Evolutionary conservation across 1,284 basidiomycete species (phyloP).

Genomic region (Psilocybe mexicana): DNA sequence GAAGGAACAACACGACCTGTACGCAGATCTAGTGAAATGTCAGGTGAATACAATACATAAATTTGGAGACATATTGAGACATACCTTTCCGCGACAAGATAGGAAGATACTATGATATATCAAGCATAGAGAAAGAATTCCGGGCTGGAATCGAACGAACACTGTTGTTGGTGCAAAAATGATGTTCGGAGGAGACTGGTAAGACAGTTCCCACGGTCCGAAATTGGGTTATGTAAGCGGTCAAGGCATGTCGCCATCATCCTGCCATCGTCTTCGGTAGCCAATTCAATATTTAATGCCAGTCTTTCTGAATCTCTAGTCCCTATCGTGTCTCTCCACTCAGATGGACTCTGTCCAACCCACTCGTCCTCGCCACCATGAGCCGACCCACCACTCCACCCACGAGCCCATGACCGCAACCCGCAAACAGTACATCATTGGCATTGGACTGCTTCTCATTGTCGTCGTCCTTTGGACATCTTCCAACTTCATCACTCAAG

Average conservation of each 20-base stretch:
- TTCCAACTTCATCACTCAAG: constrained; percentile 81
- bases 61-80: not conserved
- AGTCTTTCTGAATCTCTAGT: not conserved
- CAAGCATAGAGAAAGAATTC: constrained; percentile 14
- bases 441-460: constrained; percentile 70
- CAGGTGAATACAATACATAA: not conserved
- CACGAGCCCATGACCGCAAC: not conserved
- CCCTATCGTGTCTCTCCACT: not conserved
- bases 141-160: not conserved
- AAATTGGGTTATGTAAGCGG: not conserved
- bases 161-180: not conserved
- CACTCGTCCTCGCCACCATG: not conserved
- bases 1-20: constrained; percentile 4
- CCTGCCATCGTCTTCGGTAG: not conserved
- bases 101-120: constrained; percentile 5
- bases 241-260: not conserved
- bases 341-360: constrained; percentile 18
- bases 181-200: not conserved
- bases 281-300: no score
- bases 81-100: constrained; percentile 16
- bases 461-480: constrained; percentile 88
- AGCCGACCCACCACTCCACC: not conserved
- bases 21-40: constrained; percentile 1
- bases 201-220: not conserved
- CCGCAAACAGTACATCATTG: constrained; percentile 62